Base-by-base conservation (phyloP, 805 yeast species). In the Yarrowia divulgata region DNA sequence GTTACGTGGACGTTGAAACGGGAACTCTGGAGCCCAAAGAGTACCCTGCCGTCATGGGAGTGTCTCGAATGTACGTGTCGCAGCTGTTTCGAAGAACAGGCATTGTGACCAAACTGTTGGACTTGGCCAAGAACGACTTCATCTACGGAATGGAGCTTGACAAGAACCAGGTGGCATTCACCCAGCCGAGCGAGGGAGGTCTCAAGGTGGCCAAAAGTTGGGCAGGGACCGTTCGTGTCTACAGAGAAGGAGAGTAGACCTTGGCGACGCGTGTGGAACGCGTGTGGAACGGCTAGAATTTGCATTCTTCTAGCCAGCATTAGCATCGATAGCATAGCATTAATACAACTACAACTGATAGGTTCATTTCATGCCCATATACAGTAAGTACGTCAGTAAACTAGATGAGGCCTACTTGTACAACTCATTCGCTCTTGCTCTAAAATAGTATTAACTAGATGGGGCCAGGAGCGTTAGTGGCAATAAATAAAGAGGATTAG, bases 11-110 rank as follows among this genome's bases (percentile, higher is more conserved):
- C 32, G 8, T 37, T 2, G 39, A 23, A 10, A 48, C 68, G 0
- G 57, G 57, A 5, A 49, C 57, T 37, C 39, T 48, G 68, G 57
- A 57, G 4, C 39, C 12, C 45, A 63, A 48, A 19, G 68, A 63
- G 29, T 48, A 37, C 39, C 57, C 57, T 8, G 68, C 57, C 1
- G 39, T 49, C 8, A 63, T 63, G 68, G 68, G 68, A 10, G 68
- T 63, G 35, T 63, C 68, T 12, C 37, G 68, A 48, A 63, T 63
- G 68, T 63, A 63, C 57, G 68, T 63, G n/a, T 63, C 68, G 3
- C 55, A 63, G 45, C 39, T 48, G 55, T 48, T 37, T 48, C 34
- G 68, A 37, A 8, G 68, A 10, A 9, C 7, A 18, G 68, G 68
- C 8, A 63, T 63, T 4, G 57, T 49, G 14, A 63, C 68, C 16